A percentile compares a stretch with the other conserved stretches of the same genome.
Evolutionary conservation across 345 rosid species (phyloP).

Genomic region (Eucalyptus cloeziana): DNA sequence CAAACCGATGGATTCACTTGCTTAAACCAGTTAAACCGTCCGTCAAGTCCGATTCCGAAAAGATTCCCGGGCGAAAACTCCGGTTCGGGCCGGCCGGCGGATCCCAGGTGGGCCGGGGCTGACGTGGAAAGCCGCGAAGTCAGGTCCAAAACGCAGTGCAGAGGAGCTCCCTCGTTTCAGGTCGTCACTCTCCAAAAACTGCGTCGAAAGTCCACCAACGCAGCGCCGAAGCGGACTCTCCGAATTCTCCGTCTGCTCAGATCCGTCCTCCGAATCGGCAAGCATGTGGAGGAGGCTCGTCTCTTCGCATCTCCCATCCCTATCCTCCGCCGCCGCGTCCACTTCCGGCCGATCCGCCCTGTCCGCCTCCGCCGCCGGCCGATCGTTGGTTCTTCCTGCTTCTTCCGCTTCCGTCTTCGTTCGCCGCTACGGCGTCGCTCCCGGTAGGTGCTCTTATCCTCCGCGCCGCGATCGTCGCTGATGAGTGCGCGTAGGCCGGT

Average conservation of each 20-base stretch:
- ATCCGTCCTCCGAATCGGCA: background rate
- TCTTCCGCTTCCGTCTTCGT: constrained; percentile 9
- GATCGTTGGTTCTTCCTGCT: constrained; percentile 20
- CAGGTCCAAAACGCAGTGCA: background rate
- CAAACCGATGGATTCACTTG: background rate
- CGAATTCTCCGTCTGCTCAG: background rate
- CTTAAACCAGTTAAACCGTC: background rate
- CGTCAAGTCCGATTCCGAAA: background rate
- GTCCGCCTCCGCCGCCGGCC: constrained; percentile 4
- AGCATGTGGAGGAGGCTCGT: constrained; percentile 79
- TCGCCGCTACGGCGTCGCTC: constrained; percentile 31
- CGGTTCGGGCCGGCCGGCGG: background rate
- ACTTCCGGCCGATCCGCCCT: constrained; percentile 16
- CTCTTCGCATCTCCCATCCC: constrained; percentile 63
- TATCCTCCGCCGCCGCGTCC: constrained; percentile 15
- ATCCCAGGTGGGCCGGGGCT: background rate
- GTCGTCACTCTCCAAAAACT: background rate
- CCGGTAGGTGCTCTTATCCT: constrained; percentile 25
- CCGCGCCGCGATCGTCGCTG: background rate
- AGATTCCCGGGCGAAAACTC: background rate
- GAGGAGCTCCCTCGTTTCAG: background rate
- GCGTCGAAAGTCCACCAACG: background rate
- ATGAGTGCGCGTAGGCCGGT: background rate
- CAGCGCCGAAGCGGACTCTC: background rate
- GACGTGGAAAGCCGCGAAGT: background rate